These are phyloP conservation scores for Geotrichum aggregatum DNA, from an alignment of 1,139 yeast genomes.

Conservation along the genomic window DNA sequence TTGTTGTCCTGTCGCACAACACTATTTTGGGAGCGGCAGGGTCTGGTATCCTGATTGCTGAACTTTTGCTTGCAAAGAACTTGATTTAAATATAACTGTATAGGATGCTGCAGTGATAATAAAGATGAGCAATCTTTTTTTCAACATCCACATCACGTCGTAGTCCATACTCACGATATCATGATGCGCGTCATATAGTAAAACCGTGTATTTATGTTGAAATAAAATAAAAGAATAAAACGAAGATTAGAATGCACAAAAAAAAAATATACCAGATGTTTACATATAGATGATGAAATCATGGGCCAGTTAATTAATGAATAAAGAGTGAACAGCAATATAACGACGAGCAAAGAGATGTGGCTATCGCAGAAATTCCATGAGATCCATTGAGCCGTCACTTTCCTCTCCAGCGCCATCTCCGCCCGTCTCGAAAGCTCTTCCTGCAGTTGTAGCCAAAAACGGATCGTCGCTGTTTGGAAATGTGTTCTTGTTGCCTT, in stretches of 20 bases:
- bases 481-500: too few species aligned
- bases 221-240: neutral
- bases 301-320: too few species aligned
- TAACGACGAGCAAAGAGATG: neutral
- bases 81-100: constrained; percentile 49
- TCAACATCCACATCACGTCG: too few species aligned
- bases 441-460: constrained; percentile 19
- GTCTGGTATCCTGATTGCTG: constrained; percentile 96
- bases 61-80: constrained; percentile 71
- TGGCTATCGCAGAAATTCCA: constrained; percentile 26
- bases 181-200: too few species aligned
- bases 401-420: constrained; percentile 20
- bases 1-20: constrained; percentile 94
- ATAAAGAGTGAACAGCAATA: constrained; percentile 1
- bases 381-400: constrained; percentile 23
- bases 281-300: too few species aligned
- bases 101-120: too few species aligned
- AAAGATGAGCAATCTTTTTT: too few species aligned
- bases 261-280: neutral
- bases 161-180: too few species aligned
- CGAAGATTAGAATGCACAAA: neutral
- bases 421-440: constrained; percentile 19
- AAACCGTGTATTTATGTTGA: neutral
- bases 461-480: constrained; percentile 9
- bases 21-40: constrained; percentile 99